These are phyloP conservation scores for Trypanosoma vivax DNA, from an alignment of 208 protist species.

Conservation along the genomic window DNA sequence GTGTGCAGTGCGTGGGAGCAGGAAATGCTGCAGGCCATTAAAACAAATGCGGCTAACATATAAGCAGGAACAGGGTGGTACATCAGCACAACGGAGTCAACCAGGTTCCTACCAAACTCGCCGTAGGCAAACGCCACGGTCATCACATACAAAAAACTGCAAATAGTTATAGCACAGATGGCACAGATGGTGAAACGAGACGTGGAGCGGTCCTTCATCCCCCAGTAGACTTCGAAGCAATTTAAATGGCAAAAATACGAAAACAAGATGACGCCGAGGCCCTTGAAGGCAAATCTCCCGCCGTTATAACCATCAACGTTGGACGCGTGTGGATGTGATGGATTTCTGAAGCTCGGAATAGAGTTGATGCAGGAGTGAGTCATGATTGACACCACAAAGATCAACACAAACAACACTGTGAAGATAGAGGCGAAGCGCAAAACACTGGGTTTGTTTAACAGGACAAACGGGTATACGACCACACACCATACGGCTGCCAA, in stretches of 20 bases:
- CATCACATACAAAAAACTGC: slow-evolving; percentile 17
- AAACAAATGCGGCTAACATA: slow-evolving; percentile 27
- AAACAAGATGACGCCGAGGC: slow-evolving; percentile 70
- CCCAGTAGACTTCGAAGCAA: slow-evolving; percentile 46
- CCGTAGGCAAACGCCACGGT: slow-evolving; percentile 26
- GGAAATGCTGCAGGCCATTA: slow-evolving; percentile 23
- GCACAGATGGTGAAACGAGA: slow-evolving; percentile 37
- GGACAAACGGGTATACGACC: slow-evolving; percentile 59
- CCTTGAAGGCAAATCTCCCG: slow-evolving; percentile 45
- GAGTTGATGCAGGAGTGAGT: slow-evolving; percentile 38
- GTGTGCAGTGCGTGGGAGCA: slow-evolving; percentile 17
- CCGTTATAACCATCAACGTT: slow-evolving; percentile 29
- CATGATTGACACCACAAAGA: slow-evolving; percentile 55
- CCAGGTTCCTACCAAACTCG: slow-evolving; percentile 20
- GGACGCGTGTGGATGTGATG: too few relatives aligned
- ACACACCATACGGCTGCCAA: slow-evolving; percentile 38
- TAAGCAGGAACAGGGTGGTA: slow-evolving; percentile 20
- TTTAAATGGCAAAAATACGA: slow-evolving; percentile 69
- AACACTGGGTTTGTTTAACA: slow-evolving; percentile 69
- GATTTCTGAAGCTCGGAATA: too few relatives aligned
- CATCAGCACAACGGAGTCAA: slow-evolving; percentile 23
- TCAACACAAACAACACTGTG: slow-evolving; percentile 59
- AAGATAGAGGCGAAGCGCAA: slow-evolving; percentile 73
- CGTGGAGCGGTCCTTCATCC: slow-evolving; percentile 36
- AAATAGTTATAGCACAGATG: slow-evolving; percentile 35